These are phyloP conservation scores for Chenopodium formosanum DNA, from an alignment of 148 eudicot genomes.

Conservation along the genomic window DNA sequence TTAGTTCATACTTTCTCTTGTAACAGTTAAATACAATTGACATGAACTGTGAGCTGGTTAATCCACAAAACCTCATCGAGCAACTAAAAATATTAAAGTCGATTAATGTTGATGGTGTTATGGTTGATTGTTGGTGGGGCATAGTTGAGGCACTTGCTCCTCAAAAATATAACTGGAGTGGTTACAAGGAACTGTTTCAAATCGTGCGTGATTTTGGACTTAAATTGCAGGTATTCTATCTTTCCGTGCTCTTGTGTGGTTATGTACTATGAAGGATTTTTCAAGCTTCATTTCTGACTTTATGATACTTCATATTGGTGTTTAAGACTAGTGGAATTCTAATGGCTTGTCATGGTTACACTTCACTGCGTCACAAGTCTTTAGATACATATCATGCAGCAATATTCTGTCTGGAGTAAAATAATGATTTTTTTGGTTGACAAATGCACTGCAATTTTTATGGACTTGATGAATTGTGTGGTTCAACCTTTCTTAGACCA, in stretches of 20 bases:
- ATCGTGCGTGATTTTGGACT: constrained; percentile 66
- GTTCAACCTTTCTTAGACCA: too few species aligned
- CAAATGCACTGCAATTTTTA: too few species aligned
- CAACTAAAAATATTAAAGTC: constrained; percentile 62
- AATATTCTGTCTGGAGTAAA: neutral
- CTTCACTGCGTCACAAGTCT: neutral
- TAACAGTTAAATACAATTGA: constrained; percentile 55
- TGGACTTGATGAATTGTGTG: too few species aligned
- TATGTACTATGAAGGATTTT: neutral
- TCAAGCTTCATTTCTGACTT: neutral
- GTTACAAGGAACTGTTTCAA: constrained; percentile 67
- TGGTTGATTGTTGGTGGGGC: constrained; percentile 99
- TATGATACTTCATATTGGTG: neutral
- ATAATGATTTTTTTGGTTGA: too few species aligned
- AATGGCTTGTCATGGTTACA: neutral
- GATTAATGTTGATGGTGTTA: constrained; percentile 77
- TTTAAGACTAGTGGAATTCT: neutral
- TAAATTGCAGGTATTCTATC: constrained; percentile 59
- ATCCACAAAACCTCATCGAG: constrained; percentile 50
- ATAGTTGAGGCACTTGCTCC: constrained; percentile 79
- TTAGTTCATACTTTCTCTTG: neutral
- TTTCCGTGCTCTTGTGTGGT: neutral
- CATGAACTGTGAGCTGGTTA: constrained; percentile 66
- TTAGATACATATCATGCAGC: neutral
- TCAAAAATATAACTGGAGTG: constrained; percentile 76